phyloP scores from a whole-genome alignment of 169 alveolate genomes.

The Cryptosporidium sp. region DNA sequence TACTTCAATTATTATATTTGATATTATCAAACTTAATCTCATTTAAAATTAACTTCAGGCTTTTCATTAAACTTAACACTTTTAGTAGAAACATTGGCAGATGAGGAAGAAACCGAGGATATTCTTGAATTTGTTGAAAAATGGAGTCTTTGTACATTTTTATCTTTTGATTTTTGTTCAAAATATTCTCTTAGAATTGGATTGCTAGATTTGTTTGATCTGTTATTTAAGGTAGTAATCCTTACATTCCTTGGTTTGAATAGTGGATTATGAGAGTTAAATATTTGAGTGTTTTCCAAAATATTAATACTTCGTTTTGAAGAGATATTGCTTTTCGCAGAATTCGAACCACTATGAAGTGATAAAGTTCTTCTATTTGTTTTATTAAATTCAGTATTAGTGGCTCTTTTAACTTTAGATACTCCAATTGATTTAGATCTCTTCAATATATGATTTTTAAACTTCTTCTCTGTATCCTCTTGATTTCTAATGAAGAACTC shows the following conservation, averaged over 20 bases:
- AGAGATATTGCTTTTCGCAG: background rate
- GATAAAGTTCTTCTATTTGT: slow-evolving; percentile 6
- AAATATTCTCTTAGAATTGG: slow-evolving; percentile 34
- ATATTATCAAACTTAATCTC: background rate
- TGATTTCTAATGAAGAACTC: slow-evolving; percentile 42
- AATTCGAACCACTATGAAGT: background rate
- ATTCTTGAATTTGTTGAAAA: background rate
- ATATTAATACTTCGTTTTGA: slow-evolving; percentile 11
- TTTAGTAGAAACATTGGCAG: background rate
- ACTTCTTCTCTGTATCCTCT: slow-evolving; percentile 29
- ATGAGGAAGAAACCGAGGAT: background rate
- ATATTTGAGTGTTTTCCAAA: background rate
- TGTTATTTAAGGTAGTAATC: background rate
- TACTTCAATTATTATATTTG: too few species aligned
- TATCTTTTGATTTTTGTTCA: slow-evolving; percentile 4
- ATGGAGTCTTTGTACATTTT: background rate
- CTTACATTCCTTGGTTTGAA: background rate
- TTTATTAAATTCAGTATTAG: background rate
- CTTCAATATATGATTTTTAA: slow-evolving; percentile 1
- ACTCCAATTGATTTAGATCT: slow-evolving; percentile 15
- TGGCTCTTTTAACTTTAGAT: background rate
- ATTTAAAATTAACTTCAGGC: background rate
- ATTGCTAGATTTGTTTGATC: background rate
- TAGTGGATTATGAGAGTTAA: background rate
- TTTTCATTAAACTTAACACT: background rate